Conservation (phyloP, 768 basidiomycete species). For the Podaxis pistillaris region DNA sequence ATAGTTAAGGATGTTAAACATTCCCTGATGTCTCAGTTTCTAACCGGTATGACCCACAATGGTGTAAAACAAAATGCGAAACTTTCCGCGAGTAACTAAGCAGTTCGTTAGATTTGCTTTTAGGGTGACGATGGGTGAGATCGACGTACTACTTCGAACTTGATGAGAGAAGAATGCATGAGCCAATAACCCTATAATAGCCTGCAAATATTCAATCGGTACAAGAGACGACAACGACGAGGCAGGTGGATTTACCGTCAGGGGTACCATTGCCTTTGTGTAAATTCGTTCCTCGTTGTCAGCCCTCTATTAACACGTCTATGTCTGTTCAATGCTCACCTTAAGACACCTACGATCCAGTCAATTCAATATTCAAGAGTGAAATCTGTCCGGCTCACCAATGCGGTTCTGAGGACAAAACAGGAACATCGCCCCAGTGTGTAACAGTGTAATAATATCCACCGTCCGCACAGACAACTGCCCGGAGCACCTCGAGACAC, state of each 20-base stretch:
- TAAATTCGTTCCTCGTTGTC: background rate
- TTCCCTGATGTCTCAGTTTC: background rate
- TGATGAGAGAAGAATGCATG: background rate
- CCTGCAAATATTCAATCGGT: background rate
- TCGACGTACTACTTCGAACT: background rate
- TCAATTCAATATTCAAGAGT: background rate
- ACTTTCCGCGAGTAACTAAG: background rate
- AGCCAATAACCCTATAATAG: background rate
- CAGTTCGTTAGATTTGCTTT: background rate
- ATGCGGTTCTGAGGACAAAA: background rate
- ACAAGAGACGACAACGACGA: background rate
- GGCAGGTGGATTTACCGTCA: background rate
- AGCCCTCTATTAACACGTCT: background rate
- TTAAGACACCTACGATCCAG: background rate
- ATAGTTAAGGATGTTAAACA: background rate
- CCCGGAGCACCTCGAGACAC: background rate
- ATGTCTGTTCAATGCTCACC: background rate
- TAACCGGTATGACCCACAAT: background rate
- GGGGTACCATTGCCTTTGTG: background rate
- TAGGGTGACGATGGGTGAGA: background rate
- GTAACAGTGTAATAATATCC: background rate
- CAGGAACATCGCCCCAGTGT: background rate
- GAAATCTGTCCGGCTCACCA: background rate
- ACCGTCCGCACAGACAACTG: background rate
- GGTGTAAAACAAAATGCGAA: background rate